Conservation (phyloP, 2,329 filamentous ascomycete genomes). For the Balansia obtecta region DNA sequence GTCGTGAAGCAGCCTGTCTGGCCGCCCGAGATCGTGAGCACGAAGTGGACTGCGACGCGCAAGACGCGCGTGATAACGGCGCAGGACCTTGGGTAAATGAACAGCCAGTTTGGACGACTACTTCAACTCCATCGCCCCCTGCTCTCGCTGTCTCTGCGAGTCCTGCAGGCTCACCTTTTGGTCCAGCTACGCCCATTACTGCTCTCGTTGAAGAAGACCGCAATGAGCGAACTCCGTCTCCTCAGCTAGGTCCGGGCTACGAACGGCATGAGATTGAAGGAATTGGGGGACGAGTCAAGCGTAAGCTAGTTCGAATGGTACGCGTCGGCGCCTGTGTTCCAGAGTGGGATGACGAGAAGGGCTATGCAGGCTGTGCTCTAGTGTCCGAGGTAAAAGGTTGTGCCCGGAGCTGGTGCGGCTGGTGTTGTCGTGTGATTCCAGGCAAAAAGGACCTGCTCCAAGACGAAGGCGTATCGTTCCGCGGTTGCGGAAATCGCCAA, state of each 20-base stretch:
- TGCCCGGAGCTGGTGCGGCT: conserved; percentile 78
- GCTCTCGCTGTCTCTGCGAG: conserved; percentile 8
- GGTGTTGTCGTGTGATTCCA: conserved; percentile 71
- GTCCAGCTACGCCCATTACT: conserved; percentile 12
- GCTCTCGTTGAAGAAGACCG: conserved; percentile 19
- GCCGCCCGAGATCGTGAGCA: conserved; percentile 66
- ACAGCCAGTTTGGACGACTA: conserved; percentile 11
- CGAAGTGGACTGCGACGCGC: conserved; percentile 76
- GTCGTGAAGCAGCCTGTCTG: conserved; percentile 64
- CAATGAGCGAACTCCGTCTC: conserved; percentile 30
- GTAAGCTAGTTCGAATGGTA: conserved; percentile 73
- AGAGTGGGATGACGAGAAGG: conserved; percentile 70
- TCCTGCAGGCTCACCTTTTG: conserved; percentile 7
- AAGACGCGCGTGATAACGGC: conserved; percentile 45
- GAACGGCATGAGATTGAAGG: conserved; percentile 81
- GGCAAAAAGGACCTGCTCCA: conserved; percentile 30
- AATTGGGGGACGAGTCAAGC: conserved; percentile 78
- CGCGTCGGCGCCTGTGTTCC: conserved; percentile 73
- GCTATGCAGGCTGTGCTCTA: conserved; percentile 48
- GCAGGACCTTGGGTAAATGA: conserved; percentile 9
- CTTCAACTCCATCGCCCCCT: conserved; percentile 10
- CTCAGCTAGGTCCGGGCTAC: conserved; percentile 58
- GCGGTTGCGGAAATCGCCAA: conserved; percentile 4
- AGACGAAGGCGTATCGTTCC: conserved; percentile 13
- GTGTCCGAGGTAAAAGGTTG: conserved; percentile 55